These are phyloP conservation scores for Nadsonia commutata DNA, from an alignment of 1,139 yeast species.

Conservation along the genomic window DNA sequence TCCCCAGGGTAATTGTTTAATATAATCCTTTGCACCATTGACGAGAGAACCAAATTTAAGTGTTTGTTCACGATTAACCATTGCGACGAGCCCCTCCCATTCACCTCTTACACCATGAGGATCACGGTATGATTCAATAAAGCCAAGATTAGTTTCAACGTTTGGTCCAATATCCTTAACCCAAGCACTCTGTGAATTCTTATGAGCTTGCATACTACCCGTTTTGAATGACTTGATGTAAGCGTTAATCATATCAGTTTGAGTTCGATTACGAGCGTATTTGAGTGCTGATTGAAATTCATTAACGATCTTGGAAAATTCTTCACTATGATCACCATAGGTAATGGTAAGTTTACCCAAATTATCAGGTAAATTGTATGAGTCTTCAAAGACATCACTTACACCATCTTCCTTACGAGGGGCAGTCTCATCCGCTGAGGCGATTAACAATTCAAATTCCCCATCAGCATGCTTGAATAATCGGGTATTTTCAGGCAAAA, in stretches of 20 bases:
- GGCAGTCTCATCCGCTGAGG: constrained; percentile 14
- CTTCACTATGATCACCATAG: constrained; percentile 56
- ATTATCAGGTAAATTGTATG: constrained; percentile 13
- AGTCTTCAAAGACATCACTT: constrained; percentile 12
- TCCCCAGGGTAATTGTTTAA: constrained; percentile 64
- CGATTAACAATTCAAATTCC: constrained; percentile 18
- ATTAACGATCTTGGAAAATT: constrained; percentile 44
- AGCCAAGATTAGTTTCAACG: constrained; percentile 79
- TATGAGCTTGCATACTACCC: constrained; percentile 78
- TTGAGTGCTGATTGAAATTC: constrained; percentile 43
- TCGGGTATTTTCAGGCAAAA: constrained; percentile 76
- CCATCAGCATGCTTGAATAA: constrained; percentile 28
- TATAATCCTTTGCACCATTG: constrained; percentile 46
- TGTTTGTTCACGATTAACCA: constrained; percentile 78
- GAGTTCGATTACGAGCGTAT: constrained; percentile 61
- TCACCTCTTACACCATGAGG: constrained; percentile 88
- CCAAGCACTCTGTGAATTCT: constrained; percentile 74
- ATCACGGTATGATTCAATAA: constrained; percentile 84
- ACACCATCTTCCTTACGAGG: constrained; percentile 25
- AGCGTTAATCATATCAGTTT: constrained; percentile 44
- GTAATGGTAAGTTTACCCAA: constrained; percentile 38
- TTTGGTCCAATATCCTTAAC: constrained; percentile 73
- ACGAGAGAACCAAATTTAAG: constrained; percentile 63
- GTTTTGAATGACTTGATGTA: constrained; percentile 61
- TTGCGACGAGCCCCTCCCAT: constrained; percentile 89